Evolutionary conservation across 139 green algal species (phyloP), one percentile per base, ranked within the genome.

Genomic region (Micractinium conductrix): DNA sequence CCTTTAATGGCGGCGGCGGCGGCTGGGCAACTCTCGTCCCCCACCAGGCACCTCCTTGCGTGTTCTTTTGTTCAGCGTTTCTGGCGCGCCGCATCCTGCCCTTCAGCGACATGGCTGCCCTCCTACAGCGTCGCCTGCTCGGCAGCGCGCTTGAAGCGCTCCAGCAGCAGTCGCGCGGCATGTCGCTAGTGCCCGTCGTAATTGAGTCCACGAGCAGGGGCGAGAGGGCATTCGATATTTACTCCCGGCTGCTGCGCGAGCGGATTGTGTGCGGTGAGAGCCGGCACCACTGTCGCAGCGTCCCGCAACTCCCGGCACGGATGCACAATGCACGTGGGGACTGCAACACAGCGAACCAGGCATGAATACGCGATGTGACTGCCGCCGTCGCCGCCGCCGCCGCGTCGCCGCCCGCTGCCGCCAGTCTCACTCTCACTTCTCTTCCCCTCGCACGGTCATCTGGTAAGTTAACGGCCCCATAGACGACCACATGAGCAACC

Each of bases 201-300:
- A 92, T 96, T 24, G 93, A 96, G 55, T 84, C 67, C 17, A 92
- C 89, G 1, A 58, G 74, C 2, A 44, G 90, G 10, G 94, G 95
- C 35, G 95, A 98, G 81, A 86, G 96, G 3, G 96, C 93, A 0
- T 98, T 98, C 70, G 96, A 99, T 83, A 98, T 99, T 58, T 99
- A 97, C 87, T 97, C 93, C 7, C 79, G 96, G 26, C 88, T 98
- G 30, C 88, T 99, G 33, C 92, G 96, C 44, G 96, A 99, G 90
- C 89, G 97, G 21, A 98, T 99, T 35, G 82, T 99, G 0, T 95
- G 91, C 60, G 86, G 73, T 43, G 69, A 48, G 69, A 26, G 10
- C 1, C 19, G 1, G 37, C n/a, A n/a, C n/a, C 40, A n/a, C 30
- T 22, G 30, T 7, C 63, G 30, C n/a, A n/a, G n/a, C n/a, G n/a